Conservation (phyloP, 2,329 filamentous ascomycete genomes). For the Aschersonia sp. region DNA sequence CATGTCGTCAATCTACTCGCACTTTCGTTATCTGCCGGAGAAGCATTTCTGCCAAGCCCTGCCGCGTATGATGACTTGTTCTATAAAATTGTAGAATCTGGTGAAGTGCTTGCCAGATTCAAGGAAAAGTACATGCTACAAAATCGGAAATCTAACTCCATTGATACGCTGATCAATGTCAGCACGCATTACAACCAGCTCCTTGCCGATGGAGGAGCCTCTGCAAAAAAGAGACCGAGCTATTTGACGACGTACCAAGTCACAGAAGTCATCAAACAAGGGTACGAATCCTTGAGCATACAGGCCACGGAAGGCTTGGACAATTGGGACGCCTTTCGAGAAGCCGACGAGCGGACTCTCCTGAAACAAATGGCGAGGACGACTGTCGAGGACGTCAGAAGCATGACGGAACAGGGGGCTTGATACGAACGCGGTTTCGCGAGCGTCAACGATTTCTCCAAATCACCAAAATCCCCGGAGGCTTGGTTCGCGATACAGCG, state of each 20-base stretch:
- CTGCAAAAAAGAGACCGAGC: slow-evolving; percentile 33
- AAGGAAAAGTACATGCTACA: slow-evolving; percentile 56
- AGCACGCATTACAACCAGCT: slow-evolving; percentile 78
- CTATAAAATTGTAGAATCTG: slow-evolving; percentile 92
- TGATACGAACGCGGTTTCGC: neutral
- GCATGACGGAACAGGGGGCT: slow-evolving; percentile 27
- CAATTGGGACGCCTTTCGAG: slow-evolving; percentile 72
- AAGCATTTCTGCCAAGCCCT: slow-evolving; percentile 78
- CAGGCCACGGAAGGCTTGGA: slow-evolving; percentile 78
- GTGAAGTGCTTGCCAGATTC: slow-evolving; percentile 70
- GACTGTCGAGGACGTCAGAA: slow-evolving; percentile 48
- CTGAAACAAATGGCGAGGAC: slow-evolving; percentile 78
- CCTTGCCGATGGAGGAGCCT: slow-evolving; percentile 41
- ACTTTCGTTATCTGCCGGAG: slow-evolving; percentile 70
- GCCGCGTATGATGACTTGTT: slow-evolving; percentile 91
- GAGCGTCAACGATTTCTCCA: too few relatives aligned
- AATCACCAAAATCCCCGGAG: too few relatives aligned
- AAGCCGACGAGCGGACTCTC: slow-evolving; percentile 69
- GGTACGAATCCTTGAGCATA: slow-evolving; percentile 88
- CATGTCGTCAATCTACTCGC: slow-evolving; percentile 71
- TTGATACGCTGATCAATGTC: slow-evolving; percentile 72
- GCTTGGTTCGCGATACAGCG: too few relatives aligned
- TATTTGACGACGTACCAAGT: slow-evolving; percentile 74
- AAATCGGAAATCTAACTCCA: slow-evolving; percentile 49
- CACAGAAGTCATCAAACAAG: slow-evolving; percentile 83